These are phyloP conservation scores for Aaosphaeria pasadenensis DNA, from an alignment of 2,329 filamentous ascomycete genomes.

Conservation along the genomic window DNA sequence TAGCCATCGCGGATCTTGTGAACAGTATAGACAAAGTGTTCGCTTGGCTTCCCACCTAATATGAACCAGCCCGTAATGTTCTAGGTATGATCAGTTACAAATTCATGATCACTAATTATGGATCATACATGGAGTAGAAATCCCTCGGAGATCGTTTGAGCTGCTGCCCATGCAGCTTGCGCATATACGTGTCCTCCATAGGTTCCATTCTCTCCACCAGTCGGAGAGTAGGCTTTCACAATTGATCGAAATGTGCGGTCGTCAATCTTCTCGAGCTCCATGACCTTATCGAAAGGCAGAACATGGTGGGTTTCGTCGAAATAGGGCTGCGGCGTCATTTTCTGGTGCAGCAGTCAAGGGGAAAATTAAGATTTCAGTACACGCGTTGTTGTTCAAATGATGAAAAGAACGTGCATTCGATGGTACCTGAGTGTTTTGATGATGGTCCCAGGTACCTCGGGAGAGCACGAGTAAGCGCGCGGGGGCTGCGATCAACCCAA, in stretches of 20 bases:
- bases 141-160: conserved; percentile 50
- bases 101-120: conserved; percentile 2
- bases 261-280: conserved; percentile 41
- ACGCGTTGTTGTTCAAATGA: too few species aligned
- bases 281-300: conserved; percentile 40
- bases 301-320: conserved; percentile 20
- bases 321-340: conserved; percentile 25
- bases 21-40: conserved; percentile 52
- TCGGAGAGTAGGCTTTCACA: conserved; percentile 42
- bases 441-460: too few species aligned
- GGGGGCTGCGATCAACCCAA: too few species aligned
- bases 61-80: conserved; percentile 55
- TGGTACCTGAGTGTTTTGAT: too few species aligned
- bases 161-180: conserved; percentile 57
- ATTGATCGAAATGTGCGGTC: conserved; percentile 39
- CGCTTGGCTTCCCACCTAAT: conserved; percentile 43
- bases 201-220: conserved; percentile 39
- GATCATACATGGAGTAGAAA: conserved; percentile 50
- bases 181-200: conserved; percentile 58
- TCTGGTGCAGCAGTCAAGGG: too few species aligned
- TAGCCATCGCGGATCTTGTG: conserved; percentile 50
- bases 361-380: too few species aligned
- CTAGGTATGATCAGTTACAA: conserved; percentile 9
- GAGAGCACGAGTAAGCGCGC: neutral
- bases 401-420: too few species aligned